These are phyloP conservation scores for Ogataea ganodermae DNA, from an alignment of 805 yeast genomes.

Conservation along the genomic window DNA sequence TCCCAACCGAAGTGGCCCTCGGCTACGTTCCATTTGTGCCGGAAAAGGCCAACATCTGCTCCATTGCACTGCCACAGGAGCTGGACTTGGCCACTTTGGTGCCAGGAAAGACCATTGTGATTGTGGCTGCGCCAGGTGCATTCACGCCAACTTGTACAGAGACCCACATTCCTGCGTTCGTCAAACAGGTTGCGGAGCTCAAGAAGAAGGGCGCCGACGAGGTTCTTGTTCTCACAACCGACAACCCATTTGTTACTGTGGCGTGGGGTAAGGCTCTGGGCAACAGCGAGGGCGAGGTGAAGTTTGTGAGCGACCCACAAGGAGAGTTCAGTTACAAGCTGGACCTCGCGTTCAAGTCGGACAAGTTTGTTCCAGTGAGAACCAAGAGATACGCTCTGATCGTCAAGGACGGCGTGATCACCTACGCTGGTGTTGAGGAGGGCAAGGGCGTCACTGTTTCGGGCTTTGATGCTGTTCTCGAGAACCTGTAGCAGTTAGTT, in stretches of 20 bases:
- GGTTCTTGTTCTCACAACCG: constrained; percentile 41
- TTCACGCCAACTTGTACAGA: constrained; percentile 53
- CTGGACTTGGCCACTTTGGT: constrained; percentile 39
- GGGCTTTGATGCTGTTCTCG: constrained; percentile 45
- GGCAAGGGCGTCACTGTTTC: constrained; percentile 45
- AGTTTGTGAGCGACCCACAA: constrained; percentile 69
- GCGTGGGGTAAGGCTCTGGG: constrained; percentile 54
- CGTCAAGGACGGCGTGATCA: constrained; percentile 45
- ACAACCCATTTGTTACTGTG: constrained; percentile 43
- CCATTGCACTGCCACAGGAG: constrained; percentile 42
- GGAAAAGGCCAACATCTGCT: constrained; percentile 37
- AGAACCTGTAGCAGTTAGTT: constrained; percentile 16
- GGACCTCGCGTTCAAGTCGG: constrained; percentile 57
- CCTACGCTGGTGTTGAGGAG: constrained; percentile 45
- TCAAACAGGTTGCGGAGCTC: constrained; percentile 37
- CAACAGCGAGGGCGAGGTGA: constrained; percentile 33
- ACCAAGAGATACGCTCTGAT: constrained; percentile 74
- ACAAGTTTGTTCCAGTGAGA: constrained; percentile 57
- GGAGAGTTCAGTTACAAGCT: constrained; percentile 58
- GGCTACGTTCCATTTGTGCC: constrained; percentile 45
- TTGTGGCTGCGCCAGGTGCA: constrained; percentile 53
- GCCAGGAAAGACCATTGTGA: constrained; percentile 39
- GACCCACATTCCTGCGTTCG: constrained; percentile 43
- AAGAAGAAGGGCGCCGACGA: constrained; percentile 42
- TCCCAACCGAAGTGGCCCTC: constrained; percentile 37